A percentile compares a stretch with the other conserved stretches of the same genome.
phyloP scores from a whole-genome alignment of 148 eudicot genomes.

The Vaccinium macrocarpon region DNA sequence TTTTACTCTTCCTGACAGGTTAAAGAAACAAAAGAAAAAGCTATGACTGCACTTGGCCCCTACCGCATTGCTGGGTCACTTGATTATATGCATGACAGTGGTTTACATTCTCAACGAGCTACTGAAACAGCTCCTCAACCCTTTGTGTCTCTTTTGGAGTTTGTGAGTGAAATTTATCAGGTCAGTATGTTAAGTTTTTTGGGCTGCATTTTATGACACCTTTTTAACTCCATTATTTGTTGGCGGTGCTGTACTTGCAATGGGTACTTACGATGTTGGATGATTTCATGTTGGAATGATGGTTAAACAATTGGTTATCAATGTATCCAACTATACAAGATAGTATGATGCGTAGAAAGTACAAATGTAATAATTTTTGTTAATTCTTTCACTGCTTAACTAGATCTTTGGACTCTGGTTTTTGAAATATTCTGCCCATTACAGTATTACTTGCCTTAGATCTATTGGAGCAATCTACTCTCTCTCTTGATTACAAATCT shows the following conservation, averaged over 20 bases:
- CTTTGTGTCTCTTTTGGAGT: constrained; percentile 86
- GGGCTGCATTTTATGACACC: not conserved
- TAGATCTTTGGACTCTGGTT: not conserved
- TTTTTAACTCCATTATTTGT: not conserved
- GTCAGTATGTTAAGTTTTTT: constrained; percentile 30
- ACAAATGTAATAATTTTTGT: not conserved
- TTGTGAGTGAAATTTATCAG: constrained; percentile 97
- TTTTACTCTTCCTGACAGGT: constrained; percentile 45
- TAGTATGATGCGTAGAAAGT: not conserved
- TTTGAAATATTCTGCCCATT: not conserved
- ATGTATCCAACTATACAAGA: not conserved
- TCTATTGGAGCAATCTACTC: not conserved
- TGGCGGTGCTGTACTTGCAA: not conserved
- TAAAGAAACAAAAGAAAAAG: constrained; percentile 90
- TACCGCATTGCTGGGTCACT: constrained; percentile 58
- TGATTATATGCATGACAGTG: constrained; percentile 50
- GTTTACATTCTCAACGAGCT: constrained; percentile 45
- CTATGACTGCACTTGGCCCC: constrained; percentile 74
- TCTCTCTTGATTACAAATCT: constrained; percentile 4
- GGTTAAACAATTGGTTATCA: not conserved
- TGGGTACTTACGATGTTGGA: not conserved
- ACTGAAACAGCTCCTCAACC: constrained; percentile 49
- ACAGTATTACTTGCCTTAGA: not conserved
- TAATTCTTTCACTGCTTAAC: not conserved
- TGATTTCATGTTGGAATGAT: not conserved